phyloP scores from a whole-genome alignment of 495 filamentous ascomycete genomes.

The Xylaria sp. region DNA sequence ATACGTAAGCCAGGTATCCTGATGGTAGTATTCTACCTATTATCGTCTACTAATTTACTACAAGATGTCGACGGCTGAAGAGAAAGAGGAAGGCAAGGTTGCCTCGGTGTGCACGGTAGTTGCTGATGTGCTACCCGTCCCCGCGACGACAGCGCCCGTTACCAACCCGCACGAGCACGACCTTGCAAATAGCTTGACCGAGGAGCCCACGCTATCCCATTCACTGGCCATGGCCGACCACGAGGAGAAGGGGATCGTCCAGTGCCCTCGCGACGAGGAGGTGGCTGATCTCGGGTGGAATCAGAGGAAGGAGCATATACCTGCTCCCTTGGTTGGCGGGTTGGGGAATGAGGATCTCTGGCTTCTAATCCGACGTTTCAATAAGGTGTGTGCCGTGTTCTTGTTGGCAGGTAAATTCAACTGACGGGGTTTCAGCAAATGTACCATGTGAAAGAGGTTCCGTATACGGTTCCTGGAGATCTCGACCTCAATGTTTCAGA shows the following conservation, averaged over 20 bases:
- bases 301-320: constrained; percentile 62
- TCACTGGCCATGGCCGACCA: constrained; percentile 44
- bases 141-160: constrained; percentile 39
- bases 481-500: constrained; percentile 84
- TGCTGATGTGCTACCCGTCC: constrained; percentile 47
- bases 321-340: constrained; percentile 71
- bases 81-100: constrained; percentile 1
- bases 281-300: constrained; percentile 79
- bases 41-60: not conserved
- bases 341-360: constrained; percentile 86
- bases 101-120: constrained; percentile 1
- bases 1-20: constrained; percentile 4
- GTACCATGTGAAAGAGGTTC: constrained; percentile 80
- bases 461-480: constrained; percentile 54
- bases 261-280: constrained; percentile 41
- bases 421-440: constrained; percentile 67
- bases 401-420: not conserved
- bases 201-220: constrained; percentile 48
- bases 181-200: constrained; percentile 37
- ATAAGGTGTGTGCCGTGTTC: constrained; percentile 64
- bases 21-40: not conserved
- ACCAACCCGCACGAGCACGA: constrained; percentile 33
- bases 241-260: constrained; percentile 44
- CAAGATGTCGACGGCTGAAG: constrained; percentile 21
- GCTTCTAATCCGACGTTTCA: constrained; percentile 79